Evolutionary conservation across 1,139 yeast species (phyloP).

Genomic region (Barnettozyma hawaiiensis): DNA sequence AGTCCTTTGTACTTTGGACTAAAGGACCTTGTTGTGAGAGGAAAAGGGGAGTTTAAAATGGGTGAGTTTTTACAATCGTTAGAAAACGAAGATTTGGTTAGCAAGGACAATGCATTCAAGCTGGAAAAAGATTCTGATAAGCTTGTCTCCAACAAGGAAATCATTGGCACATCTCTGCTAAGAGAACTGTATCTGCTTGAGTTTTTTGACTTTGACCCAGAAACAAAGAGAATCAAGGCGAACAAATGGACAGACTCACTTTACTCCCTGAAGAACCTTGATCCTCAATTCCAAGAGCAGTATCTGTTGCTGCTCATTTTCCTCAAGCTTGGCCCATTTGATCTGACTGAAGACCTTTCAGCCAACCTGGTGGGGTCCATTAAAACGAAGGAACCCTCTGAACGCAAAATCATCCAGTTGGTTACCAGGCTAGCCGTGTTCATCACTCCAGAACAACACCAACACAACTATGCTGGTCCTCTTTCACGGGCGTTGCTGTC

Average conservation of each 20-base stretch:
- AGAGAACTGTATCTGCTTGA: slow-evolving; percentile 55
- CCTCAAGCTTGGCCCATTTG: slow-evolving; percentile 35
- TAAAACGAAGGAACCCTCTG: slow-evolving; percentile 28
- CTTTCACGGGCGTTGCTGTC: slow-evolving; percentile 56
- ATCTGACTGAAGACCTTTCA: slow-evolving; percentile 31
- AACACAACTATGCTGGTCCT: slow-evolving; percentile 65
- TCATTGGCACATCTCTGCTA: slow-evolving; percentile 54
- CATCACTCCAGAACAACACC: slow-evolving; percentile 47
- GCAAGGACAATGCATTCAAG: slow-evolving; percentile 32
- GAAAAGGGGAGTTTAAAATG: slow-evolving; percentile 25
- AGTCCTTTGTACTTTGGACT: slow-evolving; percentile 42
- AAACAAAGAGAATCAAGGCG: slow-evolving; percentile 34
- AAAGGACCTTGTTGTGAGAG: slow-evolving; percentile 33
- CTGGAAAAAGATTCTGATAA: slow-evolving; percentile 25
- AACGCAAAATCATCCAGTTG: slow-evolving; percentile 38
- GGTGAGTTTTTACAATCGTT: slow-evolving; percentile 25
- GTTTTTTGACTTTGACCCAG: slow-evolving; percentile 33
- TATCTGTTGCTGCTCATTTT: slow-evolving; percentile 45
- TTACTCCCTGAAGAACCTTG: slow-evolving; percentile 27
- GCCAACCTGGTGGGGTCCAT: slow-evolving; percentile 31
- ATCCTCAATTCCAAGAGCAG: slow-evolving; percentile 30
- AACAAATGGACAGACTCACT: slow-evolving; percentile 56
- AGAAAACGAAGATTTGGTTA: slow-evolving; percentile 30
- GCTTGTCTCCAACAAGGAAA: slow-evolving; percentile 42
- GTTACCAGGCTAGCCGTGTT: slow-evolving; percentile 57